Evolutionary conservation across 1,284 basidiomycete species (phyloP), one percentile per base, ranked within the genome.

Genomic region (Salmacisia buchloeana): DNA sequence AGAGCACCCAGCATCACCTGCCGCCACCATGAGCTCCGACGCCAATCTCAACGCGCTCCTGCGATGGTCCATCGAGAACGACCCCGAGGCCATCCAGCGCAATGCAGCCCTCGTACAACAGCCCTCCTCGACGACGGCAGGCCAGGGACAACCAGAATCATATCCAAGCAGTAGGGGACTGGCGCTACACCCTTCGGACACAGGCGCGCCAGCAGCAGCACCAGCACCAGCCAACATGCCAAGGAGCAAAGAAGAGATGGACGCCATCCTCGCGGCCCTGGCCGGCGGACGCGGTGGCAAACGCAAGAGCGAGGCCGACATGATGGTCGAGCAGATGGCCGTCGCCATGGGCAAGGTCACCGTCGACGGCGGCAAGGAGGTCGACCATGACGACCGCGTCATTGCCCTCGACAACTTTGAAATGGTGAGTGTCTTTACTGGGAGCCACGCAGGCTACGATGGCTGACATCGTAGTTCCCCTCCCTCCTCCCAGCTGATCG

Each of bases 361-460:
- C 10, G 35, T 63, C 1, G 56, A 54, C 21, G 49, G 49, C 27
- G 49, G 49, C 2, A 54, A 54, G 15, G 49, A 3, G 49, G 49
- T 54, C 1, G 49, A 54, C 21, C 31, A 66, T 43, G 35, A 65
- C 0, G 75, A 77, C 41, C 69, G 92, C 34, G 82, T 92, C 57
- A 83, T 85, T 21, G 93, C 94, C 0, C 83, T 97, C 72, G 94
- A 98, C 81, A 87, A 97, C 79, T 85, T 97, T 61, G 96, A 98
- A 82, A 92, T 97, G 92, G 91, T 91, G 62, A 68, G 82, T 78
- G 5, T 31, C 13, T 43, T 21, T 58, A 9, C 56, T 9, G 9
- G n/a, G n/a, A 21, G 25, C 38, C 18, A 35, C 18, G 29, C 31
- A n/a, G 25, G 62, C 49, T 27, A 33, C 36, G 36, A 38, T 38